Base-by-base conservation (phyloP, 371 early-diverging fungal genomes). In the Rhizomucor pusillus region DNA sequence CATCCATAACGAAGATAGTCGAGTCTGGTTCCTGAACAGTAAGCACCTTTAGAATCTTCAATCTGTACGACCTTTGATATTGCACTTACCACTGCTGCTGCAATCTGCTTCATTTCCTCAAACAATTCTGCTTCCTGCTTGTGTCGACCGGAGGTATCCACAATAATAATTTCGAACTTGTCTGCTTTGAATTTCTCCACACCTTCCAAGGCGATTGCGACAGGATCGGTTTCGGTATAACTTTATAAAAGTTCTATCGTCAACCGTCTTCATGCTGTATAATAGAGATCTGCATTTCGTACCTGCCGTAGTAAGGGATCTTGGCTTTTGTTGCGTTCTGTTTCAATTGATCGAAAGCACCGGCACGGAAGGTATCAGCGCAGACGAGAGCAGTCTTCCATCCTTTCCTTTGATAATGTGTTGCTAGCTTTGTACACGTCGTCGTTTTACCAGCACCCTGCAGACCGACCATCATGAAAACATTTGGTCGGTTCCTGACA, bases 381-480 rank as follows among this genome's bases (percentile, higher is more conserved):
- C 99, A 99, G 2, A 99, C 98, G 45, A 99, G 74, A 12, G 95
- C 95, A 0, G 90, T 91, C 67, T 98, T 99, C 87, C 92, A 98
- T 0, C 99, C 99, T 76, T 98, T 97, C 55, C 95, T 87, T 70
- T 94, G 93, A 67, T 99, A 99, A 64, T 93, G 90, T 22, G 90
- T 82, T 0, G 99, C 99, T 55, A 99, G 85, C 79, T 99, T 99
- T 40, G 99, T 99, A 80, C 99, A 95, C 5, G 96, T 90, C 0
- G 99, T 99, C 3, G 99, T 99, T 71, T 99, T 99, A 55, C 99
- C 99, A 58, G 90, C 85, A 65, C 99, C 99, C 71, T 99, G 99
- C 63, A 99, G 79, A 62, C 99, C 99, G 23, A 99, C 99, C 87
- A 99, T 98, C 93, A 99, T 94, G 53, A 99, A 87, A 4, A 97